phyloP scores from a whole-genome alignment of 441 rosid species.

The Populus trichocarpa region DNA sequence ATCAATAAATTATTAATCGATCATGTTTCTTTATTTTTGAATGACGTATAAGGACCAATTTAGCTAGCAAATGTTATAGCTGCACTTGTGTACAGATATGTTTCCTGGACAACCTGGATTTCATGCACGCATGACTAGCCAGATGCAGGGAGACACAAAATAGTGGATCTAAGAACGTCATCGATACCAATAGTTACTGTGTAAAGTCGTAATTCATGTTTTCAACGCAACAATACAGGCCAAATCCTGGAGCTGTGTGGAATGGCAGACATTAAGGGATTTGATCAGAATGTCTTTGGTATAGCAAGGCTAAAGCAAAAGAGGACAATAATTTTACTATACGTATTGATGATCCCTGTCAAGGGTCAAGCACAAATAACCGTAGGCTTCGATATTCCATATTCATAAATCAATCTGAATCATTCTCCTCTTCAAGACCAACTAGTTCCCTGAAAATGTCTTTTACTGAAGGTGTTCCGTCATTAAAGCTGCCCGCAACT shows the following conservation, averaged over 20 bases:
- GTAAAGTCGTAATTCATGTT: neutral
- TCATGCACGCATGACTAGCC: neutral
- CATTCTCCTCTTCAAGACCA: conserved; percentile 20
- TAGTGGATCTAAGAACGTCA: neutral
- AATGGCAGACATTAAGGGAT: neutral
- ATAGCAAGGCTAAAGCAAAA: neutral
- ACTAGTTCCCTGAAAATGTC: conserved; percentile 28
- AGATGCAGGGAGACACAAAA: neutral
- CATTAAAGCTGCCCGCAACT: neutral
- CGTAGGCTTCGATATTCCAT: neutral
- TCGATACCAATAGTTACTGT: neutral
- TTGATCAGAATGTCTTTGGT: neutral
- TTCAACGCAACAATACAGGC: neutral
- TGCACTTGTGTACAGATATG: neutral
- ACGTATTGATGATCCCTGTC: neutral
- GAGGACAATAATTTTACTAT: neutral
- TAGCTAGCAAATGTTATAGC: neutral
- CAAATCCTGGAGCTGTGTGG: neutral
- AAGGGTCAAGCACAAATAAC: neutral
- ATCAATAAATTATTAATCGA: neutral
- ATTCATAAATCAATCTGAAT: neutral
- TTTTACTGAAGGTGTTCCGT: conserved; percentile 26
- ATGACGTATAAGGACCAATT: too few species aligned
- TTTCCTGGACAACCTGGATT: neutral
- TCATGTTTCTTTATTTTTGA: neutral